Evolutionary conservation across 2,329 filamentous ascomycete genomes (phyloP).

Genomic region (Volutella citrinella): DNA sequence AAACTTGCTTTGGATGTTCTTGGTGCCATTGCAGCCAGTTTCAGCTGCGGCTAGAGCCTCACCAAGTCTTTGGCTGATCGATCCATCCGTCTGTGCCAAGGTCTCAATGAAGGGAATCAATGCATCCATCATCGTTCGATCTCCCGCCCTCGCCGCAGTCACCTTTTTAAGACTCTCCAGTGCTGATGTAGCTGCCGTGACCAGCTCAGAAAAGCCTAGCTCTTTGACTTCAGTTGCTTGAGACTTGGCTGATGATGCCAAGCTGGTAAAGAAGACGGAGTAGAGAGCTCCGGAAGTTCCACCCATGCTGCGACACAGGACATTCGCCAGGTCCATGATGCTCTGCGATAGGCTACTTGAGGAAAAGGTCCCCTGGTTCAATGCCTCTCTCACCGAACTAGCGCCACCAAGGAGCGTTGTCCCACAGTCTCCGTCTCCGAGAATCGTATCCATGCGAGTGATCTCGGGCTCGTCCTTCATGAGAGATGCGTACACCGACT

Average conservation of each 20-base stretch:
- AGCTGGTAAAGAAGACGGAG: conserved; percentile 3
- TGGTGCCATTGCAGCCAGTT: conserved; percentile 1
- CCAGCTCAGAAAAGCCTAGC: not conserved
- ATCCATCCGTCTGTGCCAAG: not conserved
- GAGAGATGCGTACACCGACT: conserved; percentile 1
- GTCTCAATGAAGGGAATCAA: conserved; percentile 2
- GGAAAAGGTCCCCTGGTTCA: not conserved
- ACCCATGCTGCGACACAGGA: conserved; percentile 5
- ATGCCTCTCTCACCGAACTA: conserved; percentile 1
- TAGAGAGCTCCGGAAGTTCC: conserved; percentile 6
- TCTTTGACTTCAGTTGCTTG: not conserved
- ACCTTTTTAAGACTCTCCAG: conserved; percentile 4
- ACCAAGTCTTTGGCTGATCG: not conserved
- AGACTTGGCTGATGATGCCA: not conserved
- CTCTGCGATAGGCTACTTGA: conserved; percentile 3
- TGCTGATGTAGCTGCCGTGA: not conserved
- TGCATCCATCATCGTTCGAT: conserved; percentile 9
- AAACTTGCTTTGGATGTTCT: conserved; percentile 1
- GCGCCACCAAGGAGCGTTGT: conserved; percentile 4
- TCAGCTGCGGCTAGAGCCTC: conserved; percentile 1
- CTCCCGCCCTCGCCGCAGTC: conserved; percentile 4
- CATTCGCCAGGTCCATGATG: conserved; percentile 3
- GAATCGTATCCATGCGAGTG: conserved; percentile 4
- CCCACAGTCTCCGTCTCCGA: conserved; percentile 8
- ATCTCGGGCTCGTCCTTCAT: conserved; percentile 4